Conservation (phyloP, 345 rosid species). For the Lagerstroemia speciosa region DNA sequence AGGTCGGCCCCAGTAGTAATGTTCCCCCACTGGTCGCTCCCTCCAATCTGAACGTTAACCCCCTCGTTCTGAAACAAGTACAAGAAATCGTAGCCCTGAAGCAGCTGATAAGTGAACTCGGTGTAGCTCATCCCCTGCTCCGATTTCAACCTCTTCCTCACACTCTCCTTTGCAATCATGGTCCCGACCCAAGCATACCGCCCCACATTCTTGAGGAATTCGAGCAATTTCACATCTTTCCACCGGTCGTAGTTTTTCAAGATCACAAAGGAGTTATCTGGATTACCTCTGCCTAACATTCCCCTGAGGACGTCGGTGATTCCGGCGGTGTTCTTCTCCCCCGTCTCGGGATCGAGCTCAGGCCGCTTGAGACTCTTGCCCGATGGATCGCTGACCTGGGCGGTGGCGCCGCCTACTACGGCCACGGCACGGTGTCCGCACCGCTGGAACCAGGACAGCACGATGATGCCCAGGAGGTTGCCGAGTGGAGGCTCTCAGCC, state of each 20-base stretch:
- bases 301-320: constrained; percentile 36
- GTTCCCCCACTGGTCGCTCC: constrained; percentile 40
- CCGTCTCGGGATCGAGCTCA: constrained; percentile 46
- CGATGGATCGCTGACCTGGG: constrained; percentile 90
- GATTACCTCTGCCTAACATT: constrained; percentile 32
- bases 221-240: constrained; percentile 72
- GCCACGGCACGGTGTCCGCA: constrained; percentile 83
- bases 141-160: constrained; percentile 82
- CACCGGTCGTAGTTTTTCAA: constrained; percentile 94
- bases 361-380: constrained; percentile 91
- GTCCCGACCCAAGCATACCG: constrained; percentile 74
- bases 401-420: constrained; percentile 91
- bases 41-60: constrained; percentile 86
- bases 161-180: constrained; percentile 89
- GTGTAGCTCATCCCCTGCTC: constrained; percentile 96
- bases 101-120: constrained; percentile 79
- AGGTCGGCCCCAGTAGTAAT: too few relatives aligned
- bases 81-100: constrained; percentile 85
- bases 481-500: constrained; percentile 90
- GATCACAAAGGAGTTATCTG: constrained; percentile 25
- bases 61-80: constrained; percentile 59
- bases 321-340: constrained; percentile 52
- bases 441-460: constrained; percentile 87
- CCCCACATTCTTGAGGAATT: constrained; percentile 75
- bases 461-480: constrained; percentile 81